phyloP scores from a whole-genome alignment of 2,329 filamentous ascomycete species.

The Alternaria tenuissima region DNA sequence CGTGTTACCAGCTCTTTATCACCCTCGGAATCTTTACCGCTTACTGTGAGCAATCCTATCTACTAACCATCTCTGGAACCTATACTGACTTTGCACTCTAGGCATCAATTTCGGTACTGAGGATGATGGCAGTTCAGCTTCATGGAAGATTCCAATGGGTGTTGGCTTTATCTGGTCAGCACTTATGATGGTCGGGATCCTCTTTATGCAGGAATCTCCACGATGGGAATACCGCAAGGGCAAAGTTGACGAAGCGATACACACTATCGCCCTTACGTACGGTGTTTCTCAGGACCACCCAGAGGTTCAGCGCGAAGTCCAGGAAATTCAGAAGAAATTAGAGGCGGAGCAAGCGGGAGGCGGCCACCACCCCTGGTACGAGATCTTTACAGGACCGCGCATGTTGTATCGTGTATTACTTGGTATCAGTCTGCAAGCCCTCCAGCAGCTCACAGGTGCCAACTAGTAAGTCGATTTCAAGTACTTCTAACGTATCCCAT shows the following conservation, averaged over 20 bases:
- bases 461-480: slow-evolving; percentile 65
- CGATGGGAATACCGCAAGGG: slow-evolving; percentile 67
- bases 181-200: slow-evolving; percentile 63
- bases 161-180: slow-evolving; percentile 65
- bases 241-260: slow-evolving; percentile 59
- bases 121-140: slow-evolving; percentile 55
- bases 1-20: slow-evolving; percentile 73
- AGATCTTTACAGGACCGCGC: slow-evolving; percentile 70
- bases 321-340: slow-evolving; percentile 64
- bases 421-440: slow-evolving; percentile 69
- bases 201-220: slow-evolving; percentile 65
- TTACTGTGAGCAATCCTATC: slow-evolving; percentile 33
- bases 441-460: slow-evolving; percentile 73
- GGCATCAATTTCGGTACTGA: slow-evolving; percentile 68
- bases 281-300: slow-evolving; percentile 65
- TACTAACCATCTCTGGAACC: not conserved
- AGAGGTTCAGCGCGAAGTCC: slow-evolving; percentile 61
- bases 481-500: not conserved
- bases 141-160: slow-evolving; percentile 72
- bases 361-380: slow-evolving; percentile 56
- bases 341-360: slow-evolving; percentile 59
- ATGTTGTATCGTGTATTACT: slow-evolving; percentile 72
- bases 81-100: not conserved
- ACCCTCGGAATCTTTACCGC: slow-evolving; percentile 70
- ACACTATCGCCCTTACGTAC: slow-evolving; percentile 63